A percentile compares a stretch with the other conserved stretches of the same genome.
phyloP scores from a whole-genome alignment of 352 stramenopile species.

The Phytophthora palmivora region DNA sequence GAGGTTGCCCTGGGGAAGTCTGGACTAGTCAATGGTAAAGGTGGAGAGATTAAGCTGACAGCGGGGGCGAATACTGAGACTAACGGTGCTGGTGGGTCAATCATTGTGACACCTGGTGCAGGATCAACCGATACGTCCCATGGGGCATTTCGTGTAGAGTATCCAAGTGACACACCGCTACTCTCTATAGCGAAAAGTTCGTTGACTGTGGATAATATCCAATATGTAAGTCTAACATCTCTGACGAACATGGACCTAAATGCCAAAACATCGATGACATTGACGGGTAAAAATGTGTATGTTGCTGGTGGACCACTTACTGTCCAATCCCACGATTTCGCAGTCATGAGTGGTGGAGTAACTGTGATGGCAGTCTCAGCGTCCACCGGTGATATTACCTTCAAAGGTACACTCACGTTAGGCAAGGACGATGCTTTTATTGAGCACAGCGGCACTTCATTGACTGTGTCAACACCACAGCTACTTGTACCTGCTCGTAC shows the following conservation, averaged over 20 bases:
- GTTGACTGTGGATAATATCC: conserved; percentile 46
- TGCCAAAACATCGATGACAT: conserved; percentile 37
- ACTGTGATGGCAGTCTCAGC: conserved; percentile 29
- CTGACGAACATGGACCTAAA: conserved; percentile 39
- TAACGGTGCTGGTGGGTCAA: conserved; percentile 43
- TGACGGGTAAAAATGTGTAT: conserved; percentile 35
- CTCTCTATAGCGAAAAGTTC: conserved; percentile 40
- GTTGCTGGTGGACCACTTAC: conserved; percentile 36
- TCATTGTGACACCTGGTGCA: conserved; percentile 50
- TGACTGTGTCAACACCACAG: conserved; percentile 37
- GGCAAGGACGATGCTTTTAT: conserved; percentile 29
- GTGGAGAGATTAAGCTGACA: conserved; percentile 42
- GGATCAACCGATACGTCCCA: conserved; percentile 31
- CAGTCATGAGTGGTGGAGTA: conserved; percentile 14
- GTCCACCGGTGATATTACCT: conserved; percentile 32
- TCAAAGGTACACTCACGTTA: conserved; percentile 37
- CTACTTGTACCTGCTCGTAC: conserved; percentile 12
- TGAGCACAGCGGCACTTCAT: conserved; percentile 37
- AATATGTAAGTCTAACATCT: conserved; percentile 41
- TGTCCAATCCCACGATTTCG: conserved; percentile 39
- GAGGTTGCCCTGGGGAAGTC: conserved; percentile 47
- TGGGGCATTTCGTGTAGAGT: conserved; percentile 53
- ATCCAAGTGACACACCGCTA: conserved; percentile 32
- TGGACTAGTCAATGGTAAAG: conserved; percentile 23
- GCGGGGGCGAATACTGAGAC: conserved; percentile 37